A percentile compares a stretch with the other conserved stretches of the same genome.
Conservation (phyloP, 768 basidiomycete genomes). For the Suillus ampliporus region DNA sequence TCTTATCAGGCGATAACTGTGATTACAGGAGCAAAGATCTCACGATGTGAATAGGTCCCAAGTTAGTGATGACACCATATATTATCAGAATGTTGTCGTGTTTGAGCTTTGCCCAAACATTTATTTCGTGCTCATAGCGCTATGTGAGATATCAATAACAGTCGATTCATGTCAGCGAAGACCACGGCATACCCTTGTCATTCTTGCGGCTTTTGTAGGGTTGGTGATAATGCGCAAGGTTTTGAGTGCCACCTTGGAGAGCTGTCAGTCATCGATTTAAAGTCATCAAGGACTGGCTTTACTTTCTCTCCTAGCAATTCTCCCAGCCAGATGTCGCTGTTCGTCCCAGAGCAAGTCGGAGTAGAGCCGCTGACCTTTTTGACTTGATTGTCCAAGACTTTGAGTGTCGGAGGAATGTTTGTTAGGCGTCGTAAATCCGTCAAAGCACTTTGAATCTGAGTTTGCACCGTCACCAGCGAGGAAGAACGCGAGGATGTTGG, state of each 20-base stretch:
- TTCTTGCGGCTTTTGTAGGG: conserved; percentile 46
- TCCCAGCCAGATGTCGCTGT: conserved; percentile 61
- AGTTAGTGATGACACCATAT: conserved; percentile 60
- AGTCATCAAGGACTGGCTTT: neutral
- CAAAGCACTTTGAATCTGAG: conserved; percentile 52
- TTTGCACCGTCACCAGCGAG: conserved; percentile 36
- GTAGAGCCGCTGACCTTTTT: conserved; percentile 39
- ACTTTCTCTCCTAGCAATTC: conserved; percentile 61
- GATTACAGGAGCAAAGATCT: conserved; percentile 12
- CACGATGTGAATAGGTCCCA: conserved; percentile 58
- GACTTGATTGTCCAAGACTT: conserved; percentile 59
- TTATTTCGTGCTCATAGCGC: conserved; percentile 64
- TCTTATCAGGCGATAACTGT: neutral
- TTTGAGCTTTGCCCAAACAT: conserved; percentile 56
- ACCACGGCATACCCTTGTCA: conserved; percentile 31
- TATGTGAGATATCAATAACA: conserved; percentile 22
- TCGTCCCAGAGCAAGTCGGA: conserved; percentile 56
- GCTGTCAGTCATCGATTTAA: conserved; percentile 1
- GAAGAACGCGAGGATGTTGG: conserved; percentile 25
- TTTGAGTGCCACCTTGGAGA: conserved; percentile 60
- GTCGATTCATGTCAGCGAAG: neutral
- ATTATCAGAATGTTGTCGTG: conserved; percentile 54
- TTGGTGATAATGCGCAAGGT: conserved; percentile 53
- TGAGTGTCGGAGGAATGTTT: conserved; percentile 58
- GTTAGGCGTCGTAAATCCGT: conserved; percentile 54